Evolutionary conservation across 768 basidiomycete species (phyloP), one percentile per base, ranked within the genome.

Genomic region (Kondoa subrosea): DNA sequence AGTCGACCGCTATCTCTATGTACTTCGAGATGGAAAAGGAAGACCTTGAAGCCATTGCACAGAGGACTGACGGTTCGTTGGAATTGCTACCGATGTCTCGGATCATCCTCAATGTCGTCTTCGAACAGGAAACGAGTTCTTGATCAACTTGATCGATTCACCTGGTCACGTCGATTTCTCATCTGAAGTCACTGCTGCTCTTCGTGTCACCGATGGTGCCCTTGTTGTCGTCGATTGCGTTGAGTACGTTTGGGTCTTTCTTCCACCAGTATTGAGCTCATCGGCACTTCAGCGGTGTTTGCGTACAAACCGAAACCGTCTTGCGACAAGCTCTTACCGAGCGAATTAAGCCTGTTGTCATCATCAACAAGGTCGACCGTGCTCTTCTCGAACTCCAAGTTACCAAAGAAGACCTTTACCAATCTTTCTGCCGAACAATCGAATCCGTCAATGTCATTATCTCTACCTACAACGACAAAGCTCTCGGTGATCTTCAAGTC

Each of bases 141-240:
- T 99, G 83, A 96, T 99, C 83, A 99, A 99, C 81, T 81, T 99
- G 81, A 97, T 99, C 82, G 95, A 99, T 78, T 96, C 92, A 4
- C 95, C 95, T 66, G 95, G 95, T 75, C 95, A 99, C 85, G 95
- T 99, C 79, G 95, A 99, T 79, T 99, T 99, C 83, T 99, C 95
- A 34, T 97, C 95, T 65, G 95, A 99, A 80, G 95, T 99, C 75
- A 99, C 95, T 1, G 95, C 95, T 70, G 95, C 95, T 72, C 90
- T 99, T 77, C 95, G 95, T 81, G 95, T 99, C 76, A 99, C 95
- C 71, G 95, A 99, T 72, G 95, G 93, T 82, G 95, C 95, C 69
- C 87, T 99, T 73, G 95, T 99, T 75, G 95, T 99, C 78, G 95
- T 99, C 76, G 95, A 99, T 80, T 95, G 91, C 79, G 86, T 99